Base-by-base conservation (phyloP, 1,284 basidiomycete species). In the Leccinum ponderosum region DNA sequence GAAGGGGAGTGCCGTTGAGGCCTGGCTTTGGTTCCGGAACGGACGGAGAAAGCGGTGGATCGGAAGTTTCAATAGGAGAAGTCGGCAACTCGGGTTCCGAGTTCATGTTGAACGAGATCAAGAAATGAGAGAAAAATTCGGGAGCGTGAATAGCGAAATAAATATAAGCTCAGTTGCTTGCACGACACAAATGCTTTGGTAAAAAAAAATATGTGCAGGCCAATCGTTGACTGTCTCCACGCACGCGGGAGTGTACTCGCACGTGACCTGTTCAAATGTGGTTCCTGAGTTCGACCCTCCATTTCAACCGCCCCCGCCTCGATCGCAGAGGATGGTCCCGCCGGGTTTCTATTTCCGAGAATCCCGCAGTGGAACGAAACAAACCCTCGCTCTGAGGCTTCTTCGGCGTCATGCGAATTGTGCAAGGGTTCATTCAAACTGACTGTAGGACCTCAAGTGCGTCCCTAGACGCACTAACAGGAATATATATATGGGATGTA, bases 1-100 rank as follows among this genome's bases (percentile, higher is more conserved):
- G 76, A 57, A 79, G 77, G 27, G 78, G 79, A 50, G 69, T 59
- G 27, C 78, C 79, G 55, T 75, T 59, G 3, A 81, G 42, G 44
- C 78, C 78, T 25, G 77, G 77, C 56, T 66, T 67, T 6, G 78
- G 77, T 53, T 76, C 75, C 52, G 66, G 58, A 9, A 71, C 74
- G 14, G 68, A 63, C 54, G 68, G 69, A 56, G 73, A 74, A 27
- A 60, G 65, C 2, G 65, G 8, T 0, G 53, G 56, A n/a, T 77
- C 78, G 2, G 70, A 75, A 14, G 75, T 72, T 27, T 78, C 79
- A 17, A 66, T 62, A 5, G 74, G 76, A 2, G 77, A 78, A 6
- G 66, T 68, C 1, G 64, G 66, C 1, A 64, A 70, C 14, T 64
- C 63, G 0, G 62, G 56, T 39, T 67, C 66, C 7, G 68, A 67